Conservation (phyloP, 169 alveolate genomes). For the Plasmodium inui region DNA sequence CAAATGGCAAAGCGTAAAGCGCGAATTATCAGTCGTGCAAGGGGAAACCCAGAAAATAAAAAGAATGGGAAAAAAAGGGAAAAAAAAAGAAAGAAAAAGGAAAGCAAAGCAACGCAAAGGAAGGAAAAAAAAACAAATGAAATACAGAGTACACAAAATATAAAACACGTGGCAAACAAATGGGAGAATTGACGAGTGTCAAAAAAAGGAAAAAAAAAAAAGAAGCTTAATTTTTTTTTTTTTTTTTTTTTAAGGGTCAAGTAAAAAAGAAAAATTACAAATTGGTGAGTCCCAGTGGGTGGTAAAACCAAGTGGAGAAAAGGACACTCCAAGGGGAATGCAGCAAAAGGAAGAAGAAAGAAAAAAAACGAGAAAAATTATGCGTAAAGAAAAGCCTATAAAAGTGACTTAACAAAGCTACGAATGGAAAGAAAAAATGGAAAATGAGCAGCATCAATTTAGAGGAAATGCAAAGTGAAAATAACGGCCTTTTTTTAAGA, state of each 20-base stretch:
- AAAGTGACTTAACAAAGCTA: neutral
- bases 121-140: neutral
- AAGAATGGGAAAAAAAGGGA: neutral
- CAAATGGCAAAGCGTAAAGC: neutral
- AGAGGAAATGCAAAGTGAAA: neutral
- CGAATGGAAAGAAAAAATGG: neutral
- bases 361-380: too few species aligned
- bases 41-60: neutral
- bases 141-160: neutral
- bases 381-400: neutral
- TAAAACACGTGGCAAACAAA: neutral
- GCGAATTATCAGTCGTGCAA: neutral
- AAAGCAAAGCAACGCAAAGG: neutral
- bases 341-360: neutral
- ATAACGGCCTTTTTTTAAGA: neutral
- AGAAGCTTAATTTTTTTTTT: neutral
- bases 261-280: neutral
- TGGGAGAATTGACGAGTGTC: neutral
- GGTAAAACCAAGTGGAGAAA: neutral
- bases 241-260: neutral
- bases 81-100: neutral
- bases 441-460: neutral
- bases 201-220: neutral
- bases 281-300: neutral
- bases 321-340: neutral